Conservation (phyloP, 2,329 filamentous ascomycete genomes). For the Penicillium hesseltinei region DNA sequence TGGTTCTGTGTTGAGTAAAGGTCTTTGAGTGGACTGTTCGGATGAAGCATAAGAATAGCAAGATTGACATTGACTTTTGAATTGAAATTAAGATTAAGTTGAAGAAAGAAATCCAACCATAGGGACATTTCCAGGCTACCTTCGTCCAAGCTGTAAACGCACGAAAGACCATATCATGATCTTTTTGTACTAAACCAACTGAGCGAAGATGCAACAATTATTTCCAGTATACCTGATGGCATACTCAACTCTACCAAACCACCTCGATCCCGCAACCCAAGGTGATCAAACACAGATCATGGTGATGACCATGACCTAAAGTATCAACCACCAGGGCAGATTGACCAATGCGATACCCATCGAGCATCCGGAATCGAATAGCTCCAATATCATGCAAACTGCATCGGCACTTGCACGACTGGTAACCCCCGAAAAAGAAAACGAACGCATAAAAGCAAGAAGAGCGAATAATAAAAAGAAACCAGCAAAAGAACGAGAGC, state of each 20-base stretch:
- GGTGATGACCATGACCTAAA: background rate
- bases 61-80: background rate
- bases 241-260: background rate
- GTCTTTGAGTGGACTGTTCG: conserved; percentile 6
- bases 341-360: background rate
- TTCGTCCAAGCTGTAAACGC: background rate
- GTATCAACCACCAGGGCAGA: background rate
- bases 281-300: background rate
- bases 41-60: background rate
- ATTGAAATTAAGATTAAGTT: background rate
- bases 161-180: background rate
- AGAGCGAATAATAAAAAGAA: background rate
- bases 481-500: background rate
- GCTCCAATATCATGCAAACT: background rate
- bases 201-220: background rate
- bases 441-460: background rate
- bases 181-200: background rate
- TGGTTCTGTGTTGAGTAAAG: conserved; percentile 23
- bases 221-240: background rate
- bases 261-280: background rate
- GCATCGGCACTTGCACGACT: background rate
- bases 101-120: background rate
- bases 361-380: no score
- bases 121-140: background rate
- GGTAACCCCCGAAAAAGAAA: background rate